These are phyloP conservation scores for Monilinia aucupariae DNA, from an alignment of 2,329 filamentous ascomycete genomes.

Conservation along the genomic window DNA sequence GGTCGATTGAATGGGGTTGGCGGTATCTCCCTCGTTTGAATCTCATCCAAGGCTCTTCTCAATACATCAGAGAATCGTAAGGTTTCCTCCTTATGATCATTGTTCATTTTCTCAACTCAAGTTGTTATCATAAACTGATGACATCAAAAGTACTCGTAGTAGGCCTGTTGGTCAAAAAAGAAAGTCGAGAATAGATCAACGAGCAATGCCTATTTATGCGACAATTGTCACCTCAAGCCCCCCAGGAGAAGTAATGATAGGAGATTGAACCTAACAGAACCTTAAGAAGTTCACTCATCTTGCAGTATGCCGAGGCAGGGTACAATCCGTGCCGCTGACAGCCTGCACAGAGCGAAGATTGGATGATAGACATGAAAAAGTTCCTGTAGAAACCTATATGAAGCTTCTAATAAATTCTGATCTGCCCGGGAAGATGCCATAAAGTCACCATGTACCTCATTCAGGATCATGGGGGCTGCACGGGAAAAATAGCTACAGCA, in stretches of 20 bases:
- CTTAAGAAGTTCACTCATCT: not conserved
- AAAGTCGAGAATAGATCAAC: not conserved
- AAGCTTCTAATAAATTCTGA: slow-evolving; percentile 1
- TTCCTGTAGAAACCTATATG: slow-evolving; percentile 7
- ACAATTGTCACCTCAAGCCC: not conserved
- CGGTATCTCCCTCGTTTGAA: slow-evolving; percentile 12
- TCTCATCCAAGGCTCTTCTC: slow-evolving; percentile 5
- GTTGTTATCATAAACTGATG: too few species aligned
- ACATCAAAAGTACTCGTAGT: too few species aligned
- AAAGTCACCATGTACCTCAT: slow-evolving; percentile 1
- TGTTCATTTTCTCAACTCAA: slow-evolving; percentile 9
- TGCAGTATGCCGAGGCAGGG: slow-evolving; percentile 3
- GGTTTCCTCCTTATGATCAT: not conserved
- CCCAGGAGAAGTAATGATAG: not conserved
- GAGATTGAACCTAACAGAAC: not conserved
- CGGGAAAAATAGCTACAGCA: slow-evolving; percentile 7
- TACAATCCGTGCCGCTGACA: slow-evolving; percentile 1
- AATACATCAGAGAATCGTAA: slow-evolving; percentile 5
- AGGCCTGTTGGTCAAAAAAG: not conserved
- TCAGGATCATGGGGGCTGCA: slow-evolving; percentile 2
- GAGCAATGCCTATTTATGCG: not conserved
- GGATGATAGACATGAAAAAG: slow-evolving; percentile 11
- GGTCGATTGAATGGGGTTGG: slow-evolving; percentile 9
- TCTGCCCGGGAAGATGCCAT: slow-evolving; percentile 3
- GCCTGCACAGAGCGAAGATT: slow-evolving; percentile 2